These are phyloP conservation scores for Aspergillus ibericus DNA, from an alignment of 2,329 filamentous ascomycete species.

Conservation along the genomic window DNA sequence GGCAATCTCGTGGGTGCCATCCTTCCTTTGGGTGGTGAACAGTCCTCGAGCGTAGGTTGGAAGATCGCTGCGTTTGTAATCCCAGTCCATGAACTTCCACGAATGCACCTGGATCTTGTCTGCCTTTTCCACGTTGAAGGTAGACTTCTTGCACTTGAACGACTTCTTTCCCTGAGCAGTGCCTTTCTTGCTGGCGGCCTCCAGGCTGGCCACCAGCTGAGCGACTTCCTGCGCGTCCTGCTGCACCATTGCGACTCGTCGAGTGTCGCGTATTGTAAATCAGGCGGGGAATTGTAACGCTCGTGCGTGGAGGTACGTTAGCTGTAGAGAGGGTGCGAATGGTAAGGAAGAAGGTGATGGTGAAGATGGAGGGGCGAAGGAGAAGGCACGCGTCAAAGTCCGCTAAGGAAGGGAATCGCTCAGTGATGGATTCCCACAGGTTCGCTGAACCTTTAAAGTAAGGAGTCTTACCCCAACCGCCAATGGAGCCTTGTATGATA, in stretches of 20 bases:
- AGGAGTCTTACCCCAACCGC: neutral
- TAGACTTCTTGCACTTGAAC: constrained; percentile 78
- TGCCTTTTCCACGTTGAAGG: constrained; percentile 67
- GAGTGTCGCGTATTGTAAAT: neutral
- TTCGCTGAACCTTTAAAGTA: neutral
- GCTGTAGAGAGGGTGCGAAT: too few relatives aligned
- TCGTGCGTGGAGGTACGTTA: neutral
- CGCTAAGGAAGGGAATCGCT: neutral
- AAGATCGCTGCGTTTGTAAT: constrained; percentile 84
- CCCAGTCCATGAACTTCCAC: constrained; percentile 92
- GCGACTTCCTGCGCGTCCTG: constrained; percentile 71
- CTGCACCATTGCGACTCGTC: constrained; percentile 51
- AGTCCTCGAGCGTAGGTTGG: constrained; percentile 92
- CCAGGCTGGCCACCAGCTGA: constrained; percentile 64
- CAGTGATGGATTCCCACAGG: neutral
- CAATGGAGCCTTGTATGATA: neutral
- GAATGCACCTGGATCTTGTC: constrained; percentile 74
- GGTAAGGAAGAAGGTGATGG: too few relatives aligned
- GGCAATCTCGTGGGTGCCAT: constrained; percentile 72
- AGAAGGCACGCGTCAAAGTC: too few relatives aligned
- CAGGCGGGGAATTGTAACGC: neutral
- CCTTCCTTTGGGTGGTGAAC: constrained; percentile 74
- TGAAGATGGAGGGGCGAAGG: too few relatives aligned
- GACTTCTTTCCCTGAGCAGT: constrained; percentile 53
- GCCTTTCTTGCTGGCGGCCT: constrained; percentile 51